A percentile compares a stretch with the other conserved stretches of the same genome.
Evolutionary conservation across 345 rosid species (phyloP).

Genomic region (Gossypium arboreum): DNA sequence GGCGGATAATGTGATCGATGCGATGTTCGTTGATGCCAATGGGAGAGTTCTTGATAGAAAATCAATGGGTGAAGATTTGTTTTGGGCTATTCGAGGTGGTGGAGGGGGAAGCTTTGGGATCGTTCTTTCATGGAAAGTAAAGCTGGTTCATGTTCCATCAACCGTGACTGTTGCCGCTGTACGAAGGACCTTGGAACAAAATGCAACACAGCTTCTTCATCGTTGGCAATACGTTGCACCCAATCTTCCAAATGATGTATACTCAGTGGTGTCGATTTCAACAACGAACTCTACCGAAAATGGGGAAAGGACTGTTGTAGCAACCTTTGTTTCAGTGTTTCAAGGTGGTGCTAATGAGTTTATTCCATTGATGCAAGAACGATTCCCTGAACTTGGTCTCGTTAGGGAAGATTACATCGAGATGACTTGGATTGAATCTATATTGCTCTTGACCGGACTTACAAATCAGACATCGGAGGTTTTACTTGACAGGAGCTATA

Average conservation of each 20-base stretch:
- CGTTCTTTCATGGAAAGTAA: slow-evolving; percentile 8
- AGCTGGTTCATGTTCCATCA: neutral
- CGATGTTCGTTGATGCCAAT: neutral
- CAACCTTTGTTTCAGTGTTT: neutral
- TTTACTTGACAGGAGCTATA: neutral
- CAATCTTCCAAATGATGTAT: neutral
- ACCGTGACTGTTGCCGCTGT: neutral
- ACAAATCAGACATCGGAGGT: neutral
- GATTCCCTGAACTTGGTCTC: slow-evolving; percentile 5
- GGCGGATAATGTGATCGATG: slow-evolving; percentile 2
- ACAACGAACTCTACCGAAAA: neutral
- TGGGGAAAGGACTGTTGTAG: neutral
- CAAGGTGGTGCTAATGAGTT: neutral
- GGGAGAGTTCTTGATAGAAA: neutral
- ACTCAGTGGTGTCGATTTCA: neutral
- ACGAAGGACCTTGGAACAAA: slow-evolving; percentile 7
- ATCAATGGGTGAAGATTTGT: slow-evolving; percentile 6
- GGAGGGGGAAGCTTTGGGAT: slow-evolving; percentile 7
- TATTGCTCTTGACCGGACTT: neutral
- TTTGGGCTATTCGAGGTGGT: slow-evolving; percentile 16
- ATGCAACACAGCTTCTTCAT: slow-evolving; percentile 5
- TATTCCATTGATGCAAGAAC: neutral
- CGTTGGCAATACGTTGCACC: slow-evolving; percentile 7
- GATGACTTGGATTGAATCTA: slow-evolving; percentile 8
- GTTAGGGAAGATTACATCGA: neutral